A percentile compares a stretch with the other conserved stretches of the same genome.
Conservation (phyloP, 768 basidiomycete species). For the Tricholoma sp. region DNA sequence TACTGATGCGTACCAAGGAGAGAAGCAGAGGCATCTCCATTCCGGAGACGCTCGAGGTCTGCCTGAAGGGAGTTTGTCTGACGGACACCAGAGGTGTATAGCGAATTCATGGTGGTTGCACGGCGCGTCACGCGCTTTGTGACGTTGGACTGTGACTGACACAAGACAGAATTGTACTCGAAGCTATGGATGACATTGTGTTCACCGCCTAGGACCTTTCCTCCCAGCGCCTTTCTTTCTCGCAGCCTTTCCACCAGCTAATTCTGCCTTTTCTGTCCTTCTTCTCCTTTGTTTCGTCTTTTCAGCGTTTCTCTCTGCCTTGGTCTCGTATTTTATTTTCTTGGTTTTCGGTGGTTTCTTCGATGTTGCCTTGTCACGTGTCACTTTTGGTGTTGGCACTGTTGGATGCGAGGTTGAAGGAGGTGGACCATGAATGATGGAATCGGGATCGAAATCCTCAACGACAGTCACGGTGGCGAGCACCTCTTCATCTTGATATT, state of each 20-base stretch:
- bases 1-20: slow-evolving; percentile 62
- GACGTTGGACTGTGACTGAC: not conserved
- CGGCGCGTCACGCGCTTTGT: not conserved
- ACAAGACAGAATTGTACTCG: too few species aligned
- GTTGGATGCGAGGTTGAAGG: not conserved
- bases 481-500: slow-evolving; percentile 80
- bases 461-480: slow-evolving; percentile 88
- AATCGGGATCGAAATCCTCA: slow-evolving; percentile 82
- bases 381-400: not conserved
- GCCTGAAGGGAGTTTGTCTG: slow-evolving; percentile 86
- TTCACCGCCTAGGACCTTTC: slow-evolving; percentile 15
- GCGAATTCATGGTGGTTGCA: slow-evolving; percentile 71
- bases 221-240: slow-evolving; percentile 30
- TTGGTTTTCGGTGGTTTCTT: slow-evolving; percentile 28
- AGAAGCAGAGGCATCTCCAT: slow-evolving; percentile 76
- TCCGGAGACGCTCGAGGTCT: slow-evolving; percentile 78
- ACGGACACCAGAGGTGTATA: slow-evolving; percentile 89
- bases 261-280: slow-evolving; percentile 65
- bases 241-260: slow-evolving; percentile 60
- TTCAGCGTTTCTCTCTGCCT: slow-evolving; percentile 57
- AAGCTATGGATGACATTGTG: not conserved
- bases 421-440: slow-evolving; percentile 44
- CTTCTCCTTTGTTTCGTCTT: slow-evolving; percentile 58
- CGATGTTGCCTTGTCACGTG: slow-evolving; percentile 1
- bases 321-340: slow-evolving; percentile 68